Conservation (phyloP, 2,329 filamentous ascomycete species). For the Coleophoma eucalyptorum region DNA sequence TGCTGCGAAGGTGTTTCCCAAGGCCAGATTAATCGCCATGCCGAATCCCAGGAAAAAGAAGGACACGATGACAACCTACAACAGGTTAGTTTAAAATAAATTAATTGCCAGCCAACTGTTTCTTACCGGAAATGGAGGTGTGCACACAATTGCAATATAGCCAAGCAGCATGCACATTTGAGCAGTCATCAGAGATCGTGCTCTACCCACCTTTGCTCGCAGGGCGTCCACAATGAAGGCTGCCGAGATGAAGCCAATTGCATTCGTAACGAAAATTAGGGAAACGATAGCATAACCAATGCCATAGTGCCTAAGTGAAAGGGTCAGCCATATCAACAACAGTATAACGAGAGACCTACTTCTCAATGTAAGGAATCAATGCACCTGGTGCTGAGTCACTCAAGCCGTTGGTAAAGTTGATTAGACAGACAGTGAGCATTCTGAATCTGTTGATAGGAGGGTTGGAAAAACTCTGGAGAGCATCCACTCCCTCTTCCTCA, state of each 20-base stretch:
- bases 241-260: slow-evolving; percentile 70
- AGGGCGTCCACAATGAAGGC: slow-evolving; percentile 65
- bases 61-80: slow-evolving; percentile 47
- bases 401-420: slow-evolving; percentile 66
- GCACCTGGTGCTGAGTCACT: slow-evolving; percentile 75
- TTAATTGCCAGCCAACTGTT: too few species aligned
- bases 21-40: slow-evolving; percentile 50
- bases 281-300: slow-evolving; percentile 79
- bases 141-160: slow-evolving; percentile 61
- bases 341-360: slow-evolving; percentile 27
- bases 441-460: slow-evolving; percentile 69
- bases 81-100: too few species aligned
- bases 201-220: slow-evolving; percentile 59
- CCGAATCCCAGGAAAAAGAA: slow-evolving; percentile 67
- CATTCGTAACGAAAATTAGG: slow-evolving; percentile 76
- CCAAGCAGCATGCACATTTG: slow-evolving; percentile 53
- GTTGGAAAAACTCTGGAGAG: slow-evolving; percentile 53
- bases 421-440: slow-evolving; percentile 58
- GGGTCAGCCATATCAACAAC: slow-evolving; percentile 3
- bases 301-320: slow-evolving; percentile 50
- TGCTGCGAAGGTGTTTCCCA: slow-evolving; percentile 56
- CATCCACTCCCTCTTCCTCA: slow-evolving; percentile 34
- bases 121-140: slow-evolving; percentile 62
- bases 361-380: slow-evolving; percentile 77
- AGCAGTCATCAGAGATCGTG: slow-evolving; percentile 56